Evolutionary conservation across 345 rosid species (phyloP), one percentile per base, ranked within the genome.

Genomic region (Cardiospermum halicacabum): DNA sequence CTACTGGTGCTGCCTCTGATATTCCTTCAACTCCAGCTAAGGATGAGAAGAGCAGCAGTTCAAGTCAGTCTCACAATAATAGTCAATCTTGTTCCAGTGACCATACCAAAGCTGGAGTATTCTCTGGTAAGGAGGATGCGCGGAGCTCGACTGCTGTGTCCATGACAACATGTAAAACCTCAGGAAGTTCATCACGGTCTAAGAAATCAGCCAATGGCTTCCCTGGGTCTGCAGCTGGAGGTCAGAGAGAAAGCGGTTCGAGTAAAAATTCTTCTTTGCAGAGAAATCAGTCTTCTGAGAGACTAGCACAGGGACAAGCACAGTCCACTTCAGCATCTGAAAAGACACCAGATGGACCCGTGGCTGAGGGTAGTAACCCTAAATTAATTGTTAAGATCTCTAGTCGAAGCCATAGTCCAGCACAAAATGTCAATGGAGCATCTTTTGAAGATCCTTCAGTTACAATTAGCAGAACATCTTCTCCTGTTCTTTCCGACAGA

Each of bases 11-110:
- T 42, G 47, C 36, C 5, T 73, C 83, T 10, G 91, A 85, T 60
- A 68, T 67, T 60, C 81, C 82, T 68, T 37, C 72, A 15, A 40
- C 79, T 43, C 60, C 70, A 15, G 68, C 71, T 5, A 84, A 80
- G 72, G 96, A 87, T 40, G 96, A 89, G 63, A 87, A 82, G 75
- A 87, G 94, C 75, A 84, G 89, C 72, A 76, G 94, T 73, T 85
- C 96, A 58, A 85, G 96, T 74, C 93, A 79, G 64, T 89, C 96
- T 47, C 88, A 85, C 64, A 89, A 85, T 76, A 89, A 85, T 55
- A 84, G 88, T 69, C 96, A 82, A 40, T 82, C 89, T 30, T 84
- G 75, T 66, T 84, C 94, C 1, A 74, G 91, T 59, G 94, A 87
- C 56, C 89, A 79, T 77, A 84, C 72, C 26, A 87, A 82, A 74